Evolutionary conservation across 768 basidiomycete genomes (phyloP).

Genomic region (Galerina marginata): DNA sequence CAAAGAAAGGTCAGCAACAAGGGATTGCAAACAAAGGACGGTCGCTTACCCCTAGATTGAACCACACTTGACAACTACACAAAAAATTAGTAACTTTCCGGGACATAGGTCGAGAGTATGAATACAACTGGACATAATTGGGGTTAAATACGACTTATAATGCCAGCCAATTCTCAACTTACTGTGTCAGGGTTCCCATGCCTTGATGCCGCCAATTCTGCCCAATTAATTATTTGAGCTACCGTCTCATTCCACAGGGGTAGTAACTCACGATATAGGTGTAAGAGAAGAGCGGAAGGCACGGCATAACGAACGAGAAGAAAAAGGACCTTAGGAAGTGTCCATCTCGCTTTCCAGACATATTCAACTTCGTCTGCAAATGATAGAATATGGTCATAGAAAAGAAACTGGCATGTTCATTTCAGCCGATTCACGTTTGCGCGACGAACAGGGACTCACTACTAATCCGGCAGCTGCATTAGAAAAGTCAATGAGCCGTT

Average conservation of each 20-base stretch:
- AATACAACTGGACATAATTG: background rate
- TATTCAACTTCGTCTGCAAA: constrained; percentile 44
- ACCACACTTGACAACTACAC: constrained; percentile 18
- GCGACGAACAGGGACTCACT: too few relatives aligned
- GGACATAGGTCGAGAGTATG: background rate
- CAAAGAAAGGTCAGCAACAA: background rate
- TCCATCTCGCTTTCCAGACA: constrained; percentile 44
- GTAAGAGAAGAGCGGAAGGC: constrained; percentile 32
- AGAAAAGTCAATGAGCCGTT: too few relatives aligned
- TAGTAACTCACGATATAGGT: constrained; percentile 32
- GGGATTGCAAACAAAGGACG: background rate
- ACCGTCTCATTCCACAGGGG: background rate
- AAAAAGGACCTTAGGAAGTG: constrained; percentile 43
- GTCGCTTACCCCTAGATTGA: constrained; percentile 14
- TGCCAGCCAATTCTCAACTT: background rate
- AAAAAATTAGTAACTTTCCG: background rate
- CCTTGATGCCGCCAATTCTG: constrained; percentile 1
- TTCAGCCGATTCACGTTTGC: too few relatives aligned
- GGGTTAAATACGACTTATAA: background rate
- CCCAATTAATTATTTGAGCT: background rate
- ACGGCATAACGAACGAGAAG: constrained; percentile 46
- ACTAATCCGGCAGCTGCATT: too few relatives aligned
- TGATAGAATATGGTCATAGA: constrained; percentile 49
- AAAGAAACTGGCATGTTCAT: constrained; percentile 29
- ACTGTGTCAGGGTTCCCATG: constrained; percentile 7